Percentiles rank a stretch among this genome's conserved stretches.
These are phyloP conservation scores for Serendipita indica DNA, from an alignment of 768 basidiomycete genomes.

Conservation along the genomic window DNA sequence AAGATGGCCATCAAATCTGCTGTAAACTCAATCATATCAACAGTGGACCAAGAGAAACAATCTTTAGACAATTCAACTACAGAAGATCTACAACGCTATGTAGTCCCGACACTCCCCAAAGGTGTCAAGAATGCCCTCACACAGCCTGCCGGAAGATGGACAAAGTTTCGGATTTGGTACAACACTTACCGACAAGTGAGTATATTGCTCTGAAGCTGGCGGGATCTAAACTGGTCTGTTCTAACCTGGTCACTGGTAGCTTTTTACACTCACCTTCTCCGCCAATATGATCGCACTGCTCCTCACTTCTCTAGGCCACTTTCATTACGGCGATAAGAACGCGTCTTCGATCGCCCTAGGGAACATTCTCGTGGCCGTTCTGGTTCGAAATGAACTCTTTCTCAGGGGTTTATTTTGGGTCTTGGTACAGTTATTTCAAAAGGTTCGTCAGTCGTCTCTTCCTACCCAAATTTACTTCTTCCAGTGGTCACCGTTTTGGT, in stretches of 20 bases:
- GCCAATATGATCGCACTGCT: neutral
- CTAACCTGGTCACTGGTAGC: constrained; percentile 20
- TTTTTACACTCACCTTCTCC: constrained; percentile 16
- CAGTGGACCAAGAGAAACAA: too few relatives aligned
- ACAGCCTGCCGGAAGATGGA: neutral
- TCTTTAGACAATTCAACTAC: too few relatives aligned
- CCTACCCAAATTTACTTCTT: neutral
- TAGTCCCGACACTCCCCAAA: neutral
- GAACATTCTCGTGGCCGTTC: neutral
- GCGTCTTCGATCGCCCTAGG: neutral
- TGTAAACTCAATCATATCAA: too few relatives aligned
- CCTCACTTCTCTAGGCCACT: neutral
- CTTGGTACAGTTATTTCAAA: constrained; percentile 24
- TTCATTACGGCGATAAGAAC: neutral
- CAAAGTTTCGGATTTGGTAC: constrained; percentile 23
- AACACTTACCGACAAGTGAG: constrained; percentile 25
- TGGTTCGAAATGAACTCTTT: constrained; percentile 11
- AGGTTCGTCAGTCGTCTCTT: constrained; percentile 19
- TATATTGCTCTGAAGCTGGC: too few relatives aligned
- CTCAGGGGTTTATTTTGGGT: constrained; percentile 13
- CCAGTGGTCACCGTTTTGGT: constrained; percentile 30
- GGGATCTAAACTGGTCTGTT: neutral
- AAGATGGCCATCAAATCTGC: too few relatives aligned
- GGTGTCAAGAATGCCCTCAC: neutral
- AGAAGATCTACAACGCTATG: neutral